Evolutionary conservation across 2,329 filamentous ascomycete genomes (phyloP), one percentile per base, ranked within the genome.

Genomic region (Colletotrichum spinosum): DNA sequence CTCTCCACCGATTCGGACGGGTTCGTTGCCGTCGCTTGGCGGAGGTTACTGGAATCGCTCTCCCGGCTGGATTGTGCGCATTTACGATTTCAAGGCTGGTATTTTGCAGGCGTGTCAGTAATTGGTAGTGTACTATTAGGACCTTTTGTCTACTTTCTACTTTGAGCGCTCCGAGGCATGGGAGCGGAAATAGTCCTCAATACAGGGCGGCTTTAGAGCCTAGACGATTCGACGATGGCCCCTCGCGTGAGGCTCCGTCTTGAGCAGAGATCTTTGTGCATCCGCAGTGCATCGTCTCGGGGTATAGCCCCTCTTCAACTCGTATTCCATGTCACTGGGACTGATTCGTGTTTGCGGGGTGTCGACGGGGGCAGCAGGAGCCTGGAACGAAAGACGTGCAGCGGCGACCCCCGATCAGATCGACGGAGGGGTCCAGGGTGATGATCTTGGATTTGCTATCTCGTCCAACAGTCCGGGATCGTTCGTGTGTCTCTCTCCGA

Each of bases 111-210:
- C 55, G 45, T 68, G 66, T 58, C 63, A 55, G 42, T 68, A 68
- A 68, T 68, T 60, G 61, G 48, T 67, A 67, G 57, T 68, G 66
- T 68, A 68, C 54, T 55, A 68, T 67, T 63, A 67, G 54, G 55
- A 55, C 63, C 55, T 67, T 55, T 61, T 59, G 63, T 55, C 53
- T 61, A 61, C 56, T 67, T 60, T 55, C 55, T 49, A 60, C 56
- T 49, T 66, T 51, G 56, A 60, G 35, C 55, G 60, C 60, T 55
- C 60, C 64, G 44, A 59, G 45, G 50, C 35, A 62, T 48, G 54
- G 50, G 54, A 44, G 55, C 50, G 65, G 60, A 50, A 65, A 45
- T 54, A 67, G 55, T 67, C 55, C 49, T 60, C 54, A 67, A 67
- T 67, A 46, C 64, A 67, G 49, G 60, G 58, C 55, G 59, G 64